Evolutionary conservation across 352 stramenopile genomes (phyloP).

Genomic region (Lagenidium giganteum): DNA sequence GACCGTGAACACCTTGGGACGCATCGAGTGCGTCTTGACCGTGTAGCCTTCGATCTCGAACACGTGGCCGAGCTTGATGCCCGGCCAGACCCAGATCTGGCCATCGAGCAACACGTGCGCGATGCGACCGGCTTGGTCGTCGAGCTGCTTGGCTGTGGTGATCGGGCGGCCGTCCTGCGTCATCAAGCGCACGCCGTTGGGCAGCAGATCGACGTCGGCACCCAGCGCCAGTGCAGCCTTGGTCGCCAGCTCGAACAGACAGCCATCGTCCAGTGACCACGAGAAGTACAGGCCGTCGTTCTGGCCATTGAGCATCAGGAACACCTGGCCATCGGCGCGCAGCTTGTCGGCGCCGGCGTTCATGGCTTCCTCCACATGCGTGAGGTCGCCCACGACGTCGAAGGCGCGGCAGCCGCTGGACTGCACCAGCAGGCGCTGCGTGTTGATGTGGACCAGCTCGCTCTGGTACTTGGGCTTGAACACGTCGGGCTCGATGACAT

Average conservation of each 20-base stretch:
- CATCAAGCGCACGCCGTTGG: constrained; percentile 57
- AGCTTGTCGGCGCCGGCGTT: constrained; percentile 19
- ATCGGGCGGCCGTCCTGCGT: constrained; percentile 46
- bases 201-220: constrained; percentile 33
- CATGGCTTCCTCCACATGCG: constrained; percentile 33
- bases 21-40: constrained; percentile 58
- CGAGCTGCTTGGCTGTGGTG: constrained; percentile 25
- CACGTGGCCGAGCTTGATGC: constrained; percentile 56
- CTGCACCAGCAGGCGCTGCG: constrained; percentile 27
- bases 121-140: constrained; percentile 25
- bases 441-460: constrained; percentile 40
- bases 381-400: constrained; percentile 19
- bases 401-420: constrained; percentile 21
- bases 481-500: constrained; percentile 11
- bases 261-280: constrained; percentile 27
- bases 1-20: constrained; percentile 56
- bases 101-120: constrained; percentile 63
- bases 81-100: constrained; percentile 77
- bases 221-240: constrained; percentile 31
- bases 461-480: constrained; percentile 53
- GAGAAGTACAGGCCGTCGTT: constrained; percentile 45
- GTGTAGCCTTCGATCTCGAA: constrained; percentile 41
- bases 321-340: constrained; percentile 28
- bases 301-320: constrained; percentile 68
- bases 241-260: constrained; percentile 39